Percentiles rank a stretch among this genome's conserved stretches.
Evolutionary conservation across 2,329 filamentous ascomycete species (phyloP).

Genomic region (Canariomyces notabilis): DNA sequence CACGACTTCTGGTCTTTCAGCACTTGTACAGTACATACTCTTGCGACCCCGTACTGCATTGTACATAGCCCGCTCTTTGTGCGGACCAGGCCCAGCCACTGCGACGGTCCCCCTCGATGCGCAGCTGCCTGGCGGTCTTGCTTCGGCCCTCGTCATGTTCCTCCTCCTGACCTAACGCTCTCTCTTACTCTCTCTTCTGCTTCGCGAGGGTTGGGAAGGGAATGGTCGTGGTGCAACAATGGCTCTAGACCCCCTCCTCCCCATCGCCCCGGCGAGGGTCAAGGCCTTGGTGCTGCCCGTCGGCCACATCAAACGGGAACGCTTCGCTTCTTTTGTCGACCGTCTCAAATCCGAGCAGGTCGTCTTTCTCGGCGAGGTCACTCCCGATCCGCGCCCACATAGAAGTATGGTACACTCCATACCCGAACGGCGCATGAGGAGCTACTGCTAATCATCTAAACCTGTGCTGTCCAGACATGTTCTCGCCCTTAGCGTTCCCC

Average conservation of each 20-base stretch:
- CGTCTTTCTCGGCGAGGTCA: conserved; percentile 80
- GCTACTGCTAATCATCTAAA: conserved; percentile 16
- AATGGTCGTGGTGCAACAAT: conserved; percentile 42
- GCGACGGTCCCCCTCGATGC: conserved; percentile 7
- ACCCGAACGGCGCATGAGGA: neutral
- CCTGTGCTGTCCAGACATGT: conserved; percentile 74
- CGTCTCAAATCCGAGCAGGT: conserved; percentile 75
- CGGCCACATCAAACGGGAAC: conserved; percentile 75
- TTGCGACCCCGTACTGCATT: neutral
- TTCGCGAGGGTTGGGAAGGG: conserved; percentile 15
- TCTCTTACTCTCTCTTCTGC: conserved; percentile 2
- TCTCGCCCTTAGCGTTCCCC: conserved; percentile 84
- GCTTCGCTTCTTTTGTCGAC: conserved; percentile 73
- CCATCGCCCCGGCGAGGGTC: conserved; percentile 85
- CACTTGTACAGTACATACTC: neutral
- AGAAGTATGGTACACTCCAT: conserved; percentile 58
- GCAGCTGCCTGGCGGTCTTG: conserved; percentile 3
- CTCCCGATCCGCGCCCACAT: conserved; percentile 75
- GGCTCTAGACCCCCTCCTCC: conserved; percentile 84
- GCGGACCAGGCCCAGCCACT: conserved; percentile 7
- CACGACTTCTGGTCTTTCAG: too few relatives aligned
- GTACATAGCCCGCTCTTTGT: neutral
- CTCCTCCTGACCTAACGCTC: conserved; percentile 9
- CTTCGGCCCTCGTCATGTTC: conserved; percentile 23
- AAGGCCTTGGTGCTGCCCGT: conserved; percentile 82